A percentile compares a stretch with the other conserved stretches of the same genome.
Conservation (phyloP, 2,329 filamentous ascomycete genomes). For the Colletotrichum higginsianum region DNA sequence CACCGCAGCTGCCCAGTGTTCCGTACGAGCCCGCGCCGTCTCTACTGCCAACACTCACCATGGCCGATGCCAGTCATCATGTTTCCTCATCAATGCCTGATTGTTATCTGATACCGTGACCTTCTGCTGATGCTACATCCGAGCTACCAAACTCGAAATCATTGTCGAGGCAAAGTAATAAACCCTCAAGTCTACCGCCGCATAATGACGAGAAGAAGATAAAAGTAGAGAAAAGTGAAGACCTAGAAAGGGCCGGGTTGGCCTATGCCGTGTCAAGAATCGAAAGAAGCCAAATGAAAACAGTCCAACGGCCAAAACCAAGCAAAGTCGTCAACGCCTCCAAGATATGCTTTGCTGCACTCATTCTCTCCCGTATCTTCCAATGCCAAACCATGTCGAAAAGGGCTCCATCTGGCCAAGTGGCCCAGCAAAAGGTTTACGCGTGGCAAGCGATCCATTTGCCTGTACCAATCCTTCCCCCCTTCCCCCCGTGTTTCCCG, state of each 20-base stretch:
- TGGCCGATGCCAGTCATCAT: too few species aligned
- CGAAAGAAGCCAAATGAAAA: conserved; percentile 7
- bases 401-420: conserved; percentile 22
- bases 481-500: conserved; percentile 32
- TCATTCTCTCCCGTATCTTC: not conserved
- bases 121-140: not conserved
- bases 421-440: conserved; percentile 9
- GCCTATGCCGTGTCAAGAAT: conserved; percentile 19
- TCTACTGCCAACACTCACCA: too few species aligned
- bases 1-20: not conserved
- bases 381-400: conserved; percentile 27
- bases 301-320: conserved; percentile 13
- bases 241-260: not conserved
- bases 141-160: conserved; percentile 1
- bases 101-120: not conserved
- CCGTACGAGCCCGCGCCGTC: not conserved
- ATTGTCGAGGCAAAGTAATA: not conserved
- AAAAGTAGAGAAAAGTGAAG: not conserved
- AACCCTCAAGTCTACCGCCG: conserved; percentile 14
- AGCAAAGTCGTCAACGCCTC: conserved; percentile 36
- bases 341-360: conserved; percentile 9
- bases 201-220: not conserved
- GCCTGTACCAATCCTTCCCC: conserved; percentile 28
- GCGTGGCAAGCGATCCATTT: conserved; percentile 18
- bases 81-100: not conserved